Evolutionary conservation across 192 early-diverging fungal species (phyloP), one percentile per base, ranked within the genome.

Genomic region (Backusella psychrophila): DNA sequence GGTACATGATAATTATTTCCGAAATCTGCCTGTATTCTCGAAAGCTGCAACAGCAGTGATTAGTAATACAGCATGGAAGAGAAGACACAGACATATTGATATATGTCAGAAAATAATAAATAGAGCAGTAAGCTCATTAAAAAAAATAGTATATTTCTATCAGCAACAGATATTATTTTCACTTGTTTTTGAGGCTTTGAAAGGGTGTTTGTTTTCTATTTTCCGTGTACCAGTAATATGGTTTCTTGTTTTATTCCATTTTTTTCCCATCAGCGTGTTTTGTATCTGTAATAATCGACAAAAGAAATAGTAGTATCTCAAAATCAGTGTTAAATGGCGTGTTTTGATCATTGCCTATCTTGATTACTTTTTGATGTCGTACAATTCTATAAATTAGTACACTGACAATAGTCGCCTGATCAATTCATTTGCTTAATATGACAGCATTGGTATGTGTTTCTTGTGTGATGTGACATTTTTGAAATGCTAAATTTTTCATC

Each of bases 271-370:
- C 23, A 59, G 56, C 23, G 23, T 59, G 23, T n/a, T 26, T 59
- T 59, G n/a, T 26, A 59, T 59, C 3, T 59, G 21, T 29, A 19
- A 59, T 26, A 26, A 26, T 9, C 53, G 9, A 49, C 46, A 19
- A 49, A 49, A 6, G 56, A 59, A 59, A 59, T 59, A 29, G 12
- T 14, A 63, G 26, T 49, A 63, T 63, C 12, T 63, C 26, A 23
- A 29, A 11, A 59, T 59, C 53, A 59, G 53, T 59, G 21, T 59
- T 56, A 59, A 59, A 29, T 63, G 56, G 56, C 56, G 56, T 63
- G 23, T 63, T 63, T 63, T 63, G 56, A 26, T 63, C 56, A 63
- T 63, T 63, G 26, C 56, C 56, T 63, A 63, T 63, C 56, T 63
- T 63, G 56, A 63, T 59, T 23, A 11, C 7, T 59, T 26, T 14